Percentiles rank a stretch among this genome's conserved stretches.
phyloP scores from a whole-genome alignment of 805 yeast genomes.

The Wickerhamiella azyma region DNA sequence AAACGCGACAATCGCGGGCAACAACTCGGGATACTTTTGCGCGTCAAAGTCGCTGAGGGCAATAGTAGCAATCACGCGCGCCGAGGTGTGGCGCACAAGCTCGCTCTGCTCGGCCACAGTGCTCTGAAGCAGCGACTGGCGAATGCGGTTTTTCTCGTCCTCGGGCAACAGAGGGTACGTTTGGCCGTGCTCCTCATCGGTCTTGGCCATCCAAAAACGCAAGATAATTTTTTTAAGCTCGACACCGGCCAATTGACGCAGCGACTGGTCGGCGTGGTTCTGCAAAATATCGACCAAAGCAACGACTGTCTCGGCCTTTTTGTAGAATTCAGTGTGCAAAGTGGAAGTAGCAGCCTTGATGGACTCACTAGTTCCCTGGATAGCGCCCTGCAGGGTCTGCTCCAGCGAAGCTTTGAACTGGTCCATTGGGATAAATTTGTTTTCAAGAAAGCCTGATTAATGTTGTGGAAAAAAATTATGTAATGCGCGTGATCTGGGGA shows the following conservation, averaged over 20 bases:
- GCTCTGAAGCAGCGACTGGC: constrained; percentile 51
- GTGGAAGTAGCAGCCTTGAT: constrained; percentile 72
- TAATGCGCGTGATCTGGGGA: too few species aligned
- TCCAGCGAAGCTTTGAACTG: constrained; percentile 52
- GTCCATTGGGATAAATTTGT: constrained; percentile 11
- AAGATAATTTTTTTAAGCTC: constrained; percentile 78
- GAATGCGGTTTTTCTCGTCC: constrained; percentile 43
- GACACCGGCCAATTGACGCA: constrained; percentile 89
- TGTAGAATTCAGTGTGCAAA: constrained; percentile 61
- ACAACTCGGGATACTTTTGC: constrained; percentile 60
- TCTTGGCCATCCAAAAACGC: constrained; percentile 45
- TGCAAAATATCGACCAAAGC: constrained; percentile 73
- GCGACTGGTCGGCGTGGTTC: constrained; percentile 49
- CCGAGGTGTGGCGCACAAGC: constrained; percentile 71
- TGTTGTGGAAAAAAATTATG: neutral
- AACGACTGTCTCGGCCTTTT: constrained; percentile 58
- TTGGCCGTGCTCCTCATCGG: constrained; percentile 6
- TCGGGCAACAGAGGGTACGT: constrained; percentile 30
- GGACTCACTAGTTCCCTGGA: constrained; percentile 58
- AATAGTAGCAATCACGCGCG: constrained; percentile 80
- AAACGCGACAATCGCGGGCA: constrained; percentile 56
- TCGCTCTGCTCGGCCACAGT: constrained; percentile 52
- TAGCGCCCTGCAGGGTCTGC: constrained; percentile 61
- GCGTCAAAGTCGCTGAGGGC: constrained; percentile 62
- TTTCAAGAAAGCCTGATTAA: neutral